Evolutionary conservation across 192 early-diverging fungal genomes (phyloP).

Genomic region (Podila epigama): DNA sequence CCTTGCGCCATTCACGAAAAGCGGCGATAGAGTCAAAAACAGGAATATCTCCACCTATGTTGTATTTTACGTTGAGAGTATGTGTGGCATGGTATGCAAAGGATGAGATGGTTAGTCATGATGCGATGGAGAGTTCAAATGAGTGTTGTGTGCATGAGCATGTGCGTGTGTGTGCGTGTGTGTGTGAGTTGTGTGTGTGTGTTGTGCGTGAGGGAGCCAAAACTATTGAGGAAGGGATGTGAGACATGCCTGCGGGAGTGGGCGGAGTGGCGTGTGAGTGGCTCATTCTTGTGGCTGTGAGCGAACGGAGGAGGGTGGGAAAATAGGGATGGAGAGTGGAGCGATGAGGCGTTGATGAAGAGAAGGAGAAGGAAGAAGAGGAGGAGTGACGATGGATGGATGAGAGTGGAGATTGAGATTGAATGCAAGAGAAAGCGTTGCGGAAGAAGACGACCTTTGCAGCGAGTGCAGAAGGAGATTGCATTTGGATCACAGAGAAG

Average conservation of each 20-base stretch:
- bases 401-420: background rate
- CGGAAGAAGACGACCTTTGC: too few species aligned
- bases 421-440: too few species aligned
- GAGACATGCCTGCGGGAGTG: background rate
- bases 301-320: background rate
- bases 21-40: conserved; percentile 79
- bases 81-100: too few species aligned
- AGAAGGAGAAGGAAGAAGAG: background rate
- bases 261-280: background rate
- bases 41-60: conserved; percentile 19
- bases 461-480: too few species aligned
- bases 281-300: conserved; percentile 1
- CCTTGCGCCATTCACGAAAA: conserved; percentile 74
- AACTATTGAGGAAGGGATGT: too few species aligned
- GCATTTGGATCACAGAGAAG: too few species aligned
- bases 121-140: too few species aligned
- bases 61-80: background rate
- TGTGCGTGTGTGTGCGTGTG: background rate
- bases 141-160: background rate
- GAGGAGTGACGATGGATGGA: background rate
- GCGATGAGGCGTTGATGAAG: background rate
- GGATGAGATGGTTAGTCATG: too few species aligned
- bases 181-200: too few species aligned
- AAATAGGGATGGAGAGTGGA: background rate
- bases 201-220: too few species aligned